Evolutionary conservation across 2,329 filamentous ascomycete species (phyloP), one percentile per base, ranked within the genome.

Genomic region (Aspergillus tamarii): DNA sequence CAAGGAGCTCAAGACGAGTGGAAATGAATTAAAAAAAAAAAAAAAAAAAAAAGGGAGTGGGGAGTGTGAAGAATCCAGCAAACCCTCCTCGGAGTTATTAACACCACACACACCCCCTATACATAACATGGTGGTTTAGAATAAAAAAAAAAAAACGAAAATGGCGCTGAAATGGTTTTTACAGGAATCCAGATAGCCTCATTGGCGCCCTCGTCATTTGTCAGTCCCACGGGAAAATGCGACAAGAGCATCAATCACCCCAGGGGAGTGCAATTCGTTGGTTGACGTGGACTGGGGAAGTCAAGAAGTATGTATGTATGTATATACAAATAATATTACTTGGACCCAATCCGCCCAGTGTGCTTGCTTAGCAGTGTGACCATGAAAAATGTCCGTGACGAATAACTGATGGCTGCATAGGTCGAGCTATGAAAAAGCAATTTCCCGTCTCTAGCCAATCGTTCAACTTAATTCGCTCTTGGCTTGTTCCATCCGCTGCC

Each of bases 401-500:
- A 55, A 55, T 39, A 45, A 32, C 36, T 43, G 34, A 60, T 53
- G 46, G 58, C 34, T 60, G 58, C 58, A 60, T 50, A 52, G 41
- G 55, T 43, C 21, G 21, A 55, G 45, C 43, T 34, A 56, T 36
- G 23, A 39, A 61, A 45, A 46, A 46, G 56, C 50, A 64, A 45
- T 57, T 50, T 61, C 57, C 57, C 55, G 46, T 43, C 50, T 48
- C 19, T 39, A 57, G 57, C 34, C 57, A 59, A 56, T 58, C 57
- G 59, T 45, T 57, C 45, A 36, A 62, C 54, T 55, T 60, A 10
- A 41, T 63, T 62, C 68, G 64, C 73, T 70, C 66, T 75, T 77
- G 34, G 77, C 73, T 63, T 74, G 67, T 60, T 80, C 74, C 76
- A 77, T 78, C 63, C 73, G 76, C 32, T 83, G 83, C 65, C 84